Percentiles rank a stretch among this genome's conserved stretches.
phyloP scores from a whole-genome alignment of 305 asterid genomes.

The Caryopteris hybrid region DNA sequence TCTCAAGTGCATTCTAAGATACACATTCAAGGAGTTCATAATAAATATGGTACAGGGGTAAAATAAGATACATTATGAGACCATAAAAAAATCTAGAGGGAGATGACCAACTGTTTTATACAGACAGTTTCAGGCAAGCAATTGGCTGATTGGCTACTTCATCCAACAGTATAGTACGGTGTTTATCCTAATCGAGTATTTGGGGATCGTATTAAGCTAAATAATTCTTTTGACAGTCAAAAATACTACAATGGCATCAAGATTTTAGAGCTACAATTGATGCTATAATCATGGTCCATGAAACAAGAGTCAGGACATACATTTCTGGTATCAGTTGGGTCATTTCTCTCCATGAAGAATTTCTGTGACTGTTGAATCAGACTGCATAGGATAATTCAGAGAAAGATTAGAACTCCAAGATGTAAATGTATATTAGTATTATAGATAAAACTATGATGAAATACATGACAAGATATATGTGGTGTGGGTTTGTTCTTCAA shows the following conservation, averaged over 20 bases:
- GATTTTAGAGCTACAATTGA: background rate
- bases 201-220: background rate
- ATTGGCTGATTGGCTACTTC: background rate
- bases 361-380: conserved; percentile 84
- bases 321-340: conserved; percentile 62
- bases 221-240: background rate
- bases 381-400: conserved; percentile 46
- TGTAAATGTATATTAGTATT: background rate
- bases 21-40: background rate
- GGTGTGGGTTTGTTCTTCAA: background rate
- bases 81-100: background rate
- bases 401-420: conserved; percentile 18
- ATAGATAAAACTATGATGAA: background rate
- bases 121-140: background rate
- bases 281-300: background rate
- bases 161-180: background rate
- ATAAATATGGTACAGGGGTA: background rate
- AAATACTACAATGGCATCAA: background rate
- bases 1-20: background rate
- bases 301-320: conserved; percentile 44
- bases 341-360: conserved; percentile 73
- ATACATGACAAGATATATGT: conserved; percentile 4
- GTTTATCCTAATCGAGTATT: background rate
- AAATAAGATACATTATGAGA: conserved; percentile 2
- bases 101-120: background rate